Base-by-base conservation (phyloP, 1,284 basidiomycete genomes). In the Ceratobasidium theobromae region DNA sequence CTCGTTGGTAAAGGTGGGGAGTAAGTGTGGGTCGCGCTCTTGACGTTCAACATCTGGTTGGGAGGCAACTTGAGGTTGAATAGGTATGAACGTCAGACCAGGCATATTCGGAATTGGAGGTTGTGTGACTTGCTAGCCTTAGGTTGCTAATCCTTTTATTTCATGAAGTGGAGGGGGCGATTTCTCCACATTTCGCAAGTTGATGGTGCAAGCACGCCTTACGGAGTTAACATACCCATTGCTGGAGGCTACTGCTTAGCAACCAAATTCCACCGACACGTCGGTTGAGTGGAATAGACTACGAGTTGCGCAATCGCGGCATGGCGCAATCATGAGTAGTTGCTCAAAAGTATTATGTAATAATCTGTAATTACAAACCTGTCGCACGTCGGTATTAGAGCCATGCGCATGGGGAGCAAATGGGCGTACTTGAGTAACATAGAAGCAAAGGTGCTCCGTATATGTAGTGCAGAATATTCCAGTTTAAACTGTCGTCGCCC, bases 401-500 rank as follows among this genome's bases (percentile, higher is more conserved):
- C 16, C 35, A 6, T 6, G 35, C 35, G 8, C 6, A 16, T 9
- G 43, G 8, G 9, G 18, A 45, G 18, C 12, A 45, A 21, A 45
- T 45, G 43, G 9, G 18, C 12, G 18, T 6, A 21, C 43, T 45
- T 45, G 18, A 8, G 43, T 6, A 45, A 38, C 16, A 16, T 38
- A 38, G 35, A 8, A 16, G 16, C 9, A 45, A n/a, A 14, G 9
- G 5, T 11, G 18, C 9, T 45, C 12, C 43, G 9, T 8, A 21
- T 21, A 45, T 45, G 33, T 60, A 33, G 18, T 30, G n/a, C 8
- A 18, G 28, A 27, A 23, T 30, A 18, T 23, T 40, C 18, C 27
- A 11, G n/a, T 53, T 25, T 46, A 70, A 14, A 66, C 65, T n/a
- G 65, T 91, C 1, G 90, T 92, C 3, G 87, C 85, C 88, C 89